These are phyloP conservation scores for Globisporangium perplexum DNA, from an alignment of 352 stramenopile species.

Conservation along the genomic window DNA sequence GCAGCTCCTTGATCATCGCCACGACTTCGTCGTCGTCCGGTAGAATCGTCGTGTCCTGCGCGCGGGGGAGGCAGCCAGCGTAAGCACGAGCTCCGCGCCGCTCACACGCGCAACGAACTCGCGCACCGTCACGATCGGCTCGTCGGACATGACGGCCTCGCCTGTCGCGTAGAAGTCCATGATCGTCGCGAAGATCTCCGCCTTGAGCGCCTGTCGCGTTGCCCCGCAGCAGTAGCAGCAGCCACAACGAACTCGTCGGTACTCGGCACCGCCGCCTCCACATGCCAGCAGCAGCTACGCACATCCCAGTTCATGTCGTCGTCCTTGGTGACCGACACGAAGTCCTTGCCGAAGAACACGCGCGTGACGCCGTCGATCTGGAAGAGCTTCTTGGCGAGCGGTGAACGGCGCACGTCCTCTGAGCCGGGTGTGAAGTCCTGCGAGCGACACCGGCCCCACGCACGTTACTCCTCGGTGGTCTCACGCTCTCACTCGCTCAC, in stretches of 20 bases:
- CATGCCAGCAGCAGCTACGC: conserved; percentile 17
- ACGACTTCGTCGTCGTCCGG: conserved; percentile 98
- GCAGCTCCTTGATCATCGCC: conserved; percentile 99
- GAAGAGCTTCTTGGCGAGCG: conserved; percentile 95
- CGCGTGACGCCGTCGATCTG: conserved; percentile 94
- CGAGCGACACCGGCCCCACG: too few species aligned
- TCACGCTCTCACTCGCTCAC: neutral
- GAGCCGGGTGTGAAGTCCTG: conserved; percentile 84
- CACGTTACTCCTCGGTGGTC: neutral
- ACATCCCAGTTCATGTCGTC: conserved; percentile 93
- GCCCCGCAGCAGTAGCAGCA: neutral
- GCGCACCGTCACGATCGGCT: conserved; percentile 74
- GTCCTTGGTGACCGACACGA: conserved; percentile 97
- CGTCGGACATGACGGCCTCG: conserved; percentile 89
- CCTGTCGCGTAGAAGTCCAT: conserved; percentile 96
- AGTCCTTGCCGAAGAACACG: conserved; percentile 97
- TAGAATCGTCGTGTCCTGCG: conserved; percentile 91
- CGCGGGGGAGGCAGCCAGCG: too few species aligned
- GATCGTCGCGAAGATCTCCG: conserved; percentile 95
- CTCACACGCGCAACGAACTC: too few species aligned
- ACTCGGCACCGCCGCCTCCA: neutral
- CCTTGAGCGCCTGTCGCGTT: conserved; percentile 50
- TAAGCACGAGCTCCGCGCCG: too few species aligned
- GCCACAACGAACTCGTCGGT: neutral
- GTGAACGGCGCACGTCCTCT: conserved; percentile 88